phyloP scores from a whole-genome alignment of 1,139 yeast genomes.

The Yamadazyma triangularis region DNA sequence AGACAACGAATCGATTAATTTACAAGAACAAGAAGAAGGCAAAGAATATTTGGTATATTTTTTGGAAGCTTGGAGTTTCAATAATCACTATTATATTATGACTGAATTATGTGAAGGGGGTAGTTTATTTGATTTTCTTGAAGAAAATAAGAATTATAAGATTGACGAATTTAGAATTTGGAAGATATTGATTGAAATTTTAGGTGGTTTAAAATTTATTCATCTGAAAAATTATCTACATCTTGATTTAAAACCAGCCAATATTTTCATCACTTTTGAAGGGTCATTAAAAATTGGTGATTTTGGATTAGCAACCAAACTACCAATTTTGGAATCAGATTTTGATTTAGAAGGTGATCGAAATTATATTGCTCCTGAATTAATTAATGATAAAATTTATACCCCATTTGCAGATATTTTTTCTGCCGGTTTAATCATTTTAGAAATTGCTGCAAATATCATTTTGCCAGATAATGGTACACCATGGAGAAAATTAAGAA shows the following conservation, averaged over 20 bases:
- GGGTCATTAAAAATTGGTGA: slow-evolving; percentile 87
- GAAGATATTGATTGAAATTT: slow-evolving; percentile 84
- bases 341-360: slow-evolving; percentile 96
- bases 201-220: slow-evolving; percentile 74
- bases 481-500: slow-evolving; percentile 93
- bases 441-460: slow-evolving; percentile 95
- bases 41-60: slow-evolving; percentile 76
- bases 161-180: slow-evolving; percentile 97
- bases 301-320: slow-evolving; percentile 56
- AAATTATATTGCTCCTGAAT: slow-evolving; percentile 96
- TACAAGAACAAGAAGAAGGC: slow-evolving; percentile 64
- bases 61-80: slow-evolving; percentile 82
- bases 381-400: slow-evolving; percentile 74
- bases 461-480: slow-evolving; percentile 94
- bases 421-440: slow-evolving; percentile 85
- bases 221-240: slow-evolving; percentile 77
- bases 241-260: slow-evolving; percentile 91
- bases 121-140: slow-evolving; percentile 72
- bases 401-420: slow-evolving; percentile 94
- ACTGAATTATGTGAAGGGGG: slow-evolving; percentile 97
- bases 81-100: slow-evolving; percentile 79
- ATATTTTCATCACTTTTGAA: slow-evolving; percentile 89
- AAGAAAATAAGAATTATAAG: slow-evolving; percentile 67
- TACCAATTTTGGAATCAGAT: slow-evolving; percentile 51
- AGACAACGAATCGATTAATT: slow-evolving; percentile 30